Evolutionary conservation across 148 eudicot genomes (phyloP), one percentile per base, ranked within the genome.

Genomic region (Rhododendron kiyosumense): DNA sequence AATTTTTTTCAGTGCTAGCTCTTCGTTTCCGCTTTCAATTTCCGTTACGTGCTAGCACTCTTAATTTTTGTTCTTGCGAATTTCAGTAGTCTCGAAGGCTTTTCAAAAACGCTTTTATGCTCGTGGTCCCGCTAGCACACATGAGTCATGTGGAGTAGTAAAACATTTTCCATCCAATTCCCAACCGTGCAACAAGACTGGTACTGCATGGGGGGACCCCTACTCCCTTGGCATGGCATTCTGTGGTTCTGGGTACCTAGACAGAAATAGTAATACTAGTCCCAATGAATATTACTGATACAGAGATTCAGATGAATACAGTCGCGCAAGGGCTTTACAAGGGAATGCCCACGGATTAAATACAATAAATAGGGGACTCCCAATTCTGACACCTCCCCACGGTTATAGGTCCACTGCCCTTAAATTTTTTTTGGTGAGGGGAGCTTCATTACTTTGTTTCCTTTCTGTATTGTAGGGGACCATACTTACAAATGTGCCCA

Each of bases 271-370:
- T 41, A 41, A 63, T 63, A n/a, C 15, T 65, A 4, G 3, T 13
- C 69, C 69, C 11, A 36, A 7, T 76, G 38, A 79, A 79, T 22
- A 26, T 6, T 11, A 10, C 65, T n/a, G 15, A 45, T n/a, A 30
- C 73, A 65, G 32, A 65, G 32, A 26, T 65, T 26, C 73, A 52
- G 30, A 54, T 30, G 38, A 17, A 54, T 54, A 54, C 13, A 69
- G 30, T 59, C 65, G 9, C 65, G 3, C 1, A 0, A 20, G 57
- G 78, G 3, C 24, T 26, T 24, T 46, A 32, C 78, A 38, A 54
- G 28, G 65, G 36, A 73, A 80, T 83, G 84, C 90, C 84, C 87
- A 88, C 89, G 89, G 85, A 85, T 85, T 87, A 85, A 81, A 81
- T 79, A 41, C 51, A 69, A 81, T 36, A 88, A 61, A 57, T 24